Evolutionary conservation across 1,284 basidiomycete genomes (phyloP), one percentile per base, ranked within the genome.

Genomic region (Stygiomarasmius scandens): DNA sequence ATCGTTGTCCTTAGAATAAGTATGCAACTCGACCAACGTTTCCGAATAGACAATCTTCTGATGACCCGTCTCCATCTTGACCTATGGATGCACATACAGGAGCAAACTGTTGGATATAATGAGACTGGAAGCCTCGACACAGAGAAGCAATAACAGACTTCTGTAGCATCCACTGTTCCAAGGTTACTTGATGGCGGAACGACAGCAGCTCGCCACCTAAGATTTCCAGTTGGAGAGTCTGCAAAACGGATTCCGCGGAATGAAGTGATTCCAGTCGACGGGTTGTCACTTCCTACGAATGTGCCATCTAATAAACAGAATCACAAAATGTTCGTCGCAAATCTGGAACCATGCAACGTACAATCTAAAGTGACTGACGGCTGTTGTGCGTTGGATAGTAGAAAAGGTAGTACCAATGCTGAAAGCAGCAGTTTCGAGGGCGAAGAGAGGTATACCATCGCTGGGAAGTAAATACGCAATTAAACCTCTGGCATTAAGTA

Each of bases 11-110:
- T 10, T 10, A 25, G 32, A n/a, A 41, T 20, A 12, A n/a, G 38
- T 32, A 14, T n/a, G n/a, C n/a, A n/a, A n/a, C n/a, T n/a, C n/a
- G n/a, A 59, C 63, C 54, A n/a, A 76, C 76, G 57, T 78, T 78
- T 47, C 70, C 73, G 51, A 75, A 77, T 2, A 78, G 62, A 57
- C 76, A 78, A 56, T 78, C 75, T 59, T 78, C 76, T 10, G 72
- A 71, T 22, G 69, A 71, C 27, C 68, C 68, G 66, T 20, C 1
- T 58, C 55, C 1, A 71, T 64, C 1, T 57, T 63, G 0, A 53
- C 66, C 46, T 73, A 71, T 14, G 41, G 49, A 55, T 74, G 76
- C 4, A 60, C 64, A 54, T 64, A 62, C 23, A 64, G 68, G 54
- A 73, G 72, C 76, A 76, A 46, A 20, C 54, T 36, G n/a, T 23